Conservation (phyloP, 2,329 filamentous ascomycete species). For the Ophiosphaerella herpotricha region DNA sequence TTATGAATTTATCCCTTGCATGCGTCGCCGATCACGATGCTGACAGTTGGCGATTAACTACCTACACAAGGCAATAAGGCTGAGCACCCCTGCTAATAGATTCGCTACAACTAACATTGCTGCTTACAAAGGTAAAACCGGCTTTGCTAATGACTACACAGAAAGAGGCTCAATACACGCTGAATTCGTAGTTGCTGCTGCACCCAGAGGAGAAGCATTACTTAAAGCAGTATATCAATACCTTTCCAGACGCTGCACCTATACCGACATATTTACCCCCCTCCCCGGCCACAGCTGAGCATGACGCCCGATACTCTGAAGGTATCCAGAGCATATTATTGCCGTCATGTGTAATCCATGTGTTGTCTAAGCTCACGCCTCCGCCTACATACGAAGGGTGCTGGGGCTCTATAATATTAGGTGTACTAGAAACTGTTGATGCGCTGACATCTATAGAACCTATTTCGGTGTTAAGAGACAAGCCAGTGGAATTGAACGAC, state of each 20-base stretch:
- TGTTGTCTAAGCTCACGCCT: conserved; percentile 12
- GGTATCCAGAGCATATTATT: conserved; percentile 26
- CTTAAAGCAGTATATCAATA: conserved; percentile 17
- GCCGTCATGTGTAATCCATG: conserved; percentile 21
- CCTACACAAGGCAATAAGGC: too few relatives aligned
- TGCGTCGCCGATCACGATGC: too few relatives aligned
- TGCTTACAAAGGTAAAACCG: too few relatives aligned
- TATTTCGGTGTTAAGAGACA: conserved; percentile 22
- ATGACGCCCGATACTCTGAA: conserved; percentile 24
- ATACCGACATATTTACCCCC: conserved; percentile 8
- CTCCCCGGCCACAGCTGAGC: conserved; percentile 15
- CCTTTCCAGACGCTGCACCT: conserved; percentile 16
- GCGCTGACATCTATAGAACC: conserved; percentile 13
- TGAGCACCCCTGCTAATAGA: too few relatives aligned
- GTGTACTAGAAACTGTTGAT: background rate
- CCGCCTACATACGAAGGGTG: conserved; percentile 10
- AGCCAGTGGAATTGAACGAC: conserved; percentile 21
- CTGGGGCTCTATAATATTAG: conserved; percentile 6
- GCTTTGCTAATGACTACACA: too few relatives aligned
- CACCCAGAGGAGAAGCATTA: too few relatives aligned
- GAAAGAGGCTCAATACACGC: too few relatives aligned
- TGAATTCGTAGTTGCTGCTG: too few relatives aligned
- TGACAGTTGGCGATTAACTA: too few relatives aligned
- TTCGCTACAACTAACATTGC: too few relatives aligned
- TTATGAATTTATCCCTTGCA: too few relatives aligned